These are phyloP conservation scores for Lactarius vividus DNA, from an alignment of 768 basidiomycete species.

Conservation along the genomic window DNA sequence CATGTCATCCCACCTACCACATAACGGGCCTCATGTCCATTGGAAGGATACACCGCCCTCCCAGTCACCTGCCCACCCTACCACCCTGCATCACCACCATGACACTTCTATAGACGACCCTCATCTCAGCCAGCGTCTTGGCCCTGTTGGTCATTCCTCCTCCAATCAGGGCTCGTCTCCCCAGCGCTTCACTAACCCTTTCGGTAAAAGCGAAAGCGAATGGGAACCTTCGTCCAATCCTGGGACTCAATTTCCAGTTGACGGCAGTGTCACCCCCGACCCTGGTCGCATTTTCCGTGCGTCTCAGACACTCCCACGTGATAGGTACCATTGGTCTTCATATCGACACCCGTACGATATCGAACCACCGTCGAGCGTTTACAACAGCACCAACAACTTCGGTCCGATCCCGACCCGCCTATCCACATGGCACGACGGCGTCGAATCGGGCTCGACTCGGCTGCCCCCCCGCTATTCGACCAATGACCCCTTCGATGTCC, in stretches of 20 bases:
- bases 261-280: constrained; percentile 15
- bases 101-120: not conserved
- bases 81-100: not conserved
- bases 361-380: constrained; percentile 46
- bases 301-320: constrained; percentile 23
- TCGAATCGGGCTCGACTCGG: constrained; percentile 13
- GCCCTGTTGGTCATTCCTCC: not conserved
- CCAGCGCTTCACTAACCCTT: constrained; percentile 23
- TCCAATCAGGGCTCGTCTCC: constrained; percentile 9
- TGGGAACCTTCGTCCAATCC: not conserved
- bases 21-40: constrained; percentile 17
- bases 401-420: not conserved
- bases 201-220: constrained; percentile 5
- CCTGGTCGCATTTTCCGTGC: not conserved
- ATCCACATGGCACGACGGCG: constrained; percentile 32
- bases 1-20: not conserved
- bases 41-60: not conserved
- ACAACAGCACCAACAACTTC: constrained; percentile 30
- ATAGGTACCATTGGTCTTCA: constrained; percentile 50
- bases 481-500: constrained; percentile 13
- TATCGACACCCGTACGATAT: constrained; percentile 64
- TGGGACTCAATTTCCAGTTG: constrained; percentile 8
- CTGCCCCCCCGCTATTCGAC: constrained; percentile 14
- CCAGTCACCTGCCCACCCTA: not conserved
- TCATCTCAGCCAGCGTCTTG: not conserved